Base-by-base conservation (phyloP, 2,329 filamentous ascomycete species). In the Curvularia verruculosa region DNA sequence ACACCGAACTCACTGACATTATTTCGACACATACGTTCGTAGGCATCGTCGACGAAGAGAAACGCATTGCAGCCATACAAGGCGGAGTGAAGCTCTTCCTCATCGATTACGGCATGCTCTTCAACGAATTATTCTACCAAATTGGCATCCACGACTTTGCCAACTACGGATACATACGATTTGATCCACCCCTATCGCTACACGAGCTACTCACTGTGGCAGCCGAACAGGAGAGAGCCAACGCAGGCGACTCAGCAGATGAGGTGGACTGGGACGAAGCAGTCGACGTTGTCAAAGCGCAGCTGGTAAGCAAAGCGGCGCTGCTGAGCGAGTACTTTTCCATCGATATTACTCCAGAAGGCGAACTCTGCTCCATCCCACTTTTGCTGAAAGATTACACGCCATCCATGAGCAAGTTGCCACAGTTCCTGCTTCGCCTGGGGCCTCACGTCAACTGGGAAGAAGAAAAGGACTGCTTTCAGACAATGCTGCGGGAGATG, bases 251-350 rank as follows among this genome's bases (percentile, higher is more conserved):
- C 15, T 63, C 71, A 13, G 68, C 73, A 10, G 76, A 83, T 23
- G 84, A 86, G n/a, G 84, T 90, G 29, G 85, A 92, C 39, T 85
- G 89, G 63, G 79, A 85, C 0, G 82, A 86, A 34, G 85, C 92
- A 0, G 86, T 91, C 1, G 80, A 86, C 3, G 81, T 83, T 3
- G 88, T 96, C 3, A 80, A 83, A 0, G 76, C 82, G 2, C 88
- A 92, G 64, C 81, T 98, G 2, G 83, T 96, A 29, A 85, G 88
- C 62, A 85, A 89, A 10, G 84, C 90, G 34, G 89, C 94, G 68
- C 96, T 99, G 91, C 84, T 99, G 1, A 81, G 85, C 2, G 95
- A 99, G 76, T 99, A 99, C 77, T 98, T 99, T 75, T 89, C 89
- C 1, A 79, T 99, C 43, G 88, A 94, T 52, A 87, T 99, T 34